Evolutionary conservation across 176 grass and related monocot genomes (phyloP).

Genomic region (Carex cristatella): DNA sequence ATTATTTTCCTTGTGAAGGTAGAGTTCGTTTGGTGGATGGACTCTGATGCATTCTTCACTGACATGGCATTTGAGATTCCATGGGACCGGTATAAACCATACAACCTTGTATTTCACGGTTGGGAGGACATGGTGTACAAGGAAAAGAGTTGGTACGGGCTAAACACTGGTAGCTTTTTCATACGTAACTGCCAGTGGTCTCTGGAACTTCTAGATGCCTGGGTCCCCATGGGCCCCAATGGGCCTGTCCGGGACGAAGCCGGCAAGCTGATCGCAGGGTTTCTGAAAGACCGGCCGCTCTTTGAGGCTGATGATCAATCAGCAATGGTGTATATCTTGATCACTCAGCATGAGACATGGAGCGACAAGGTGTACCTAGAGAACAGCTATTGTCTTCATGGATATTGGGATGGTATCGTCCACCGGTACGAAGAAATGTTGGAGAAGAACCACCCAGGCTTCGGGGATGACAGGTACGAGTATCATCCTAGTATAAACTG

Average conservation of each 20-base stretch:
- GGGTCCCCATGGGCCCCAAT: conserved; percentile 69
- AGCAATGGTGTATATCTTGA: conserved; percentile 70
- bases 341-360: conserved; percentile 59
- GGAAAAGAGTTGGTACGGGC: conserved; percentile 61
- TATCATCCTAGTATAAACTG: neutral
- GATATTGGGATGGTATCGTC: conserved; percentile 69
- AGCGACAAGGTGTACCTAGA: conserved; percentile 53
- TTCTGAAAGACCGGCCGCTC: conserved; percentile 52
- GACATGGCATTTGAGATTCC: conserved; percentile 85
- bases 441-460: conserved; percentile 35
- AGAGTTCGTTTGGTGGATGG: conserved; percentile 95
- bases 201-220: conserved; percentile 67
- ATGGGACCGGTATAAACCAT: conserved; percentile 41
- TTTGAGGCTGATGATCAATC: conserved; percentile 98
- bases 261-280: conserved; percentile 45
- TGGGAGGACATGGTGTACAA: conserved; percentile 69
- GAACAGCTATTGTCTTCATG: conserved; percentile 72
- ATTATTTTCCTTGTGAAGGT: conserved; percentile 8
- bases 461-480: conserved; percentile 37
- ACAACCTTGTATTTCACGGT: conserved; percentile 87
- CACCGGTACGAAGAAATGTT: conserved; percentile 61
- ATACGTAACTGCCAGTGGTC: conserved; percentile 96
- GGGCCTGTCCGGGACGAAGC: conserved; percentile 58
- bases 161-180: conserved; percentile 89
- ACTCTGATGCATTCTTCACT: conserved; percentile 81